These are phyloP conservation scores for Spirogloea muscicola DNA, from an alignment of 139 green algal genomes.

Conservation along the genomic window DNA sequence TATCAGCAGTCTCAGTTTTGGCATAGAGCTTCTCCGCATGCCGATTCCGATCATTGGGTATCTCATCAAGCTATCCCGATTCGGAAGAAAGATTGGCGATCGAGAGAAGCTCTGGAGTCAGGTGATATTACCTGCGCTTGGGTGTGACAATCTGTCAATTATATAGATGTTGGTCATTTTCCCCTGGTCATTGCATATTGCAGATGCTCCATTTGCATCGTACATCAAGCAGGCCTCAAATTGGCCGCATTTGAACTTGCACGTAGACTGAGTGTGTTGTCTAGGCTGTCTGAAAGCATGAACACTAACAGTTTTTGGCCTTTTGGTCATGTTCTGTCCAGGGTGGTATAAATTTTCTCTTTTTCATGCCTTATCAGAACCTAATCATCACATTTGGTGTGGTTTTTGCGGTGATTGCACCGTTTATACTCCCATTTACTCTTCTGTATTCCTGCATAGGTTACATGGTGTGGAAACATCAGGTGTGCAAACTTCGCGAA, in stretches of 20 bases:
- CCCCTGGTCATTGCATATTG: too few species aligned
- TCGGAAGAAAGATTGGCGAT: constrained; percentile 13
- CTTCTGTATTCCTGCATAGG: constrained; percentile 38
- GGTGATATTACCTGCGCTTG: background rate
- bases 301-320: too few species aligned
- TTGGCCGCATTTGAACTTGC: too few species aligned
- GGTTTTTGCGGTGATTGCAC: constrained; percentile 34
- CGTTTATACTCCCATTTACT: constrained; percentile 39
- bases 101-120: constrained; percentile 34
- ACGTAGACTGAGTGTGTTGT: too few species aligned
- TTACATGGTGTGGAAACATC: constrained; percentile 45
- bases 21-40: constrained; percentile 38
- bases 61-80: background rate
- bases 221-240: too few species aligned
- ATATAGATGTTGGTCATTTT: too few species aligned
- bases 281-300: too few species aligned
- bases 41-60: constrained; percentile 29
- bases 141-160: background rate
- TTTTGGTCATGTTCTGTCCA: too few species aligned
- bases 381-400: constrained; percentile 36
- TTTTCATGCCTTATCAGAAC: constrained; percentile 44
- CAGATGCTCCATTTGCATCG: too few species aligned
- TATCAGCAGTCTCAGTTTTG: constrained; percentile 31
- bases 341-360: constrained; percentile 33
- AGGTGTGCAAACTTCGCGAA: too few species aligned